Percentiles rank a stretch among this genome's conserved stretches.
Conservation (phyloP, 441 rosid species). For the Adansonia madagascariensis region DNA sequence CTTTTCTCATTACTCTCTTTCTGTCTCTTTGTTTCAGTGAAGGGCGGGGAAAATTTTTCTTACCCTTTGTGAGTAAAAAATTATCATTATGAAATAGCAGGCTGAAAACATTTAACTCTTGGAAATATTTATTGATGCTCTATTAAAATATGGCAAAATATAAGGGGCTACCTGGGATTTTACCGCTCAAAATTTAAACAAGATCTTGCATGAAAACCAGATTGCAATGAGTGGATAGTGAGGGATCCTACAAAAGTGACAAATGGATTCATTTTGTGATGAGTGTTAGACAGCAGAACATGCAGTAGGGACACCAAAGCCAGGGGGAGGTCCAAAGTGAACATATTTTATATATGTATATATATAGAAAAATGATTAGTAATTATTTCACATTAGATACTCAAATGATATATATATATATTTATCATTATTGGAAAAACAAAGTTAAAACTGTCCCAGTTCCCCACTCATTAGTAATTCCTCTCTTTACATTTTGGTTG, state of each 20-base stretch:
- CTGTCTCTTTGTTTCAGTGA: background rate
- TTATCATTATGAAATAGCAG: background rate
- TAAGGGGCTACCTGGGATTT: background rate
- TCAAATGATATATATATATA: slow-evolving; percentile 41
- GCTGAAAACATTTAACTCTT: background rate
- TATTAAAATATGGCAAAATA: background rate
- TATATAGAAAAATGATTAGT: slow-evolving; percentile 45
- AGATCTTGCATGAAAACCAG: slow-evolving; percentile 37
- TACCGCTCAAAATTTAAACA: slow-evolving; percentile 32
- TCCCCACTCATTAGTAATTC: slow-evolving; percentile 32
- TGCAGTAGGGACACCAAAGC: slow-evolving; percentile 35
- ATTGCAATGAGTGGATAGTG: slow-evolving; percentile 31
- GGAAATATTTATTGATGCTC: background rate
- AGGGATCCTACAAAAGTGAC: slow-evolving; percentile 43
- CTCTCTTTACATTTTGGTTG: slow-evolving; percentile 17
- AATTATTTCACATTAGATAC: slow-evolving; percentile 62
- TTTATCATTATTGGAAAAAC: slow-evolving; percentile 51
- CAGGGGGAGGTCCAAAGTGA: slow-evolving; percentile 39
- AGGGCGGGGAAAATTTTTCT: background rate
- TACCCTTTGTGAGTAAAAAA: background rate
- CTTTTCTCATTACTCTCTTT: background rate
- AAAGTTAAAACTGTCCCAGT: slow-evolving; percentile 38
- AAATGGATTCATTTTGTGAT: slow-evolving; percentile 40
- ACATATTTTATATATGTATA: slow-evolving; percentile 22
- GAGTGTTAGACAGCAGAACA: slow-evolving; percentile 25